Base-by-base conservation (phyloP, 2,329 filamentous ascomycete genomes). In the Aspergillus terreus region DNA sequence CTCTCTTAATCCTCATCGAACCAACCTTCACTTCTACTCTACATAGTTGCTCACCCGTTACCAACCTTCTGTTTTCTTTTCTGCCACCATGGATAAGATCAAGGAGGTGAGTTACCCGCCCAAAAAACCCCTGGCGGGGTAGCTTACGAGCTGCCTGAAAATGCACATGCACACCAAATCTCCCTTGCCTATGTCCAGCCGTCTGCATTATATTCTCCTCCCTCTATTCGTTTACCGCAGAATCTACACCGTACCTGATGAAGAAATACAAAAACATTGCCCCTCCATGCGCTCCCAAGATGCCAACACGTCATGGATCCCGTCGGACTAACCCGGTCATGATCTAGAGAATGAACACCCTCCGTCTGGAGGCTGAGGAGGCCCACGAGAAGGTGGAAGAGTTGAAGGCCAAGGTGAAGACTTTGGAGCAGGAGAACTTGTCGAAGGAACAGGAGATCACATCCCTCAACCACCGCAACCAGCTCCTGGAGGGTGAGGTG, bases 401-500 rank as follows among this genome's bases (percentile, higher is more conserved):
- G 77, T 84, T 95, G 62, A 85, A 94, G 78, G 62, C 76, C 66
- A 92, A 90, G 78, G 82, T 96, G 78, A 97, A 96, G 82, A 74
- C 77, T 49, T 83, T 97, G 59, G 92, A 99, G 78, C 88, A 96
- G 76, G 92, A 97, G 79, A 96, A 91, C 75, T 82, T 96, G 58
- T 82, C 87, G 71, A 97, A 97, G 81, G 94, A 97, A 80, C 92
- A 97, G 77, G 92, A 97, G 75, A 95, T 97, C 75, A 95, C 89
- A 62, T 97, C 94, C 49, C 84, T 97, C 67, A 85, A 87, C 71
- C 92, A 97, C 86, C 95, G 92, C 81, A 96, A 96, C 78, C 84
- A 85, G 68, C 81, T 96, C 56, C 87, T 97, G 55, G 94, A 97
- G 79, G 65, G 74, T 58, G 91, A 97, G 72, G 86, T 96, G 63